Conservation (phyloP, 371 early-diverging fungal genomes). For the Rhizomucor pusillus region DNA sequence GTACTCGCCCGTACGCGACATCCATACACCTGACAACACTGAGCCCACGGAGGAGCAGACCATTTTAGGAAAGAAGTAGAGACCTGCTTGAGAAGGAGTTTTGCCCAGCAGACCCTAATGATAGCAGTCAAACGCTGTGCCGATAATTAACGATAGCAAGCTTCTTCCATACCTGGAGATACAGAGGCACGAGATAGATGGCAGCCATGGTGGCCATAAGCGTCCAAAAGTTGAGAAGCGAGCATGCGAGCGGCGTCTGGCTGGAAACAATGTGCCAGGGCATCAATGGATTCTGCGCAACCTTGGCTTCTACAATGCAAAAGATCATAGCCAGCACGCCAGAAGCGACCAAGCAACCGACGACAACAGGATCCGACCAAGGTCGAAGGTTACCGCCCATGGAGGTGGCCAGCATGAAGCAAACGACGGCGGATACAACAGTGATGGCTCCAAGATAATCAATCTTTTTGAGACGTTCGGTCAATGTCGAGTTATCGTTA, state of each 20-base stretch:
- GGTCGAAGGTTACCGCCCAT: slow-evolving; percentile 64
- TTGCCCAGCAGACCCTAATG: slow-evolving; percentile 32
- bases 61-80: slow-evolving; percentile 39
- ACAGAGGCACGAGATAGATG: slow-evolving; percentile 35
- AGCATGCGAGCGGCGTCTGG: slow-evolving; percentile 38
- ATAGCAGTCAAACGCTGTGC: background rate
- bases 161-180: slow-evolving; percentile 25
- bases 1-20: slow-evolving; percentile 47
- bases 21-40: slow-evolving; percentile 36
- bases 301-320: slow-evolving; percentile 54
- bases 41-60: slow-evolving; percentile 34
- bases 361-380: slow-evolving; percentile 60
- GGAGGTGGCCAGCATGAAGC: slow-evolving; percentile 57
- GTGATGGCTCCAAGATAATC: slow-evolving; percentile 63
- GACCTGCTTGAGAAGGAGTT: slow-evolving; percentile 38
- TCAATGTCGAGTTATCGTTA: slow-evolving; percentile 31
- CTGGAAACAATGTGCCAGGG: slow-evolving; percentile 46
- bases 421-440: slow-evolving; percentile 50
- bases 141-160: background rate
- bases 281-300: slow-evolving; percentile 60
- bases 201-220: slow-evolving; percentile 33
- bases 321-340: slow-evolving; percentile 45
- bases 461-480: slow-evolving; percentile 54
- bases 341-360: slow-evolving; percentile 54
- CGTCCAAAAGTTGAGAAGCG: slow-evolving; percentile 32